Conservation (phyloP, 2,329 filamentous ascomycete genomes). For the Aspergillus fijiensis region DNA sequence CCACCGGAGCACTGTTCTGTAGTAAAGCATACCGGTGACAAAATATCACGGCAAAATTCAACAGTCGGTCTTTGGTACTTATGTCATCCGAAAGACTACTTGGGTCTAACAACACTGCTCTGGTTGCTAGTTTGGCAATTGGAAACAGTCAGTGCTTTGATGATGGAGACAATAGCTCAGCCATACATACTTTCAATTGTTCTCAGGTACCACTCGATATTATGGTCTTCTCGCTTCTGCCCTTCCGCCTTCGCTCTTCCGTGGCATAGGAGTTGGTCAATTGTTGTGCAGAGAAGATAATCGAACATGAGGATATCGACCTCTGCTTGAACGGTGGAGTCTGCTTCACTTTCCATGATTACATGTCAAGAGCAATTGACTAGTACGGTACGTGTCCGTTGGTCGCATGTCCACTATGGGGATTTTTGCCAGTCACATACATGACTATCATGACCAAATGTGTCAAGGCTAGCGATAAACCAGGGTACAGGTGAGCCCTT, state of each 20-base stretch:
- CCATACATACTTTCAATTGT: conserved; percentile 30
- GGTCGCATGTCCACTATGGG: background rate
- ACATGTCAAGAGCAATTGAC: background rate
- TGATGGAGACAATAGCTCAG: background rate
- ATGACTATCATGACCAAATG: too few species aligned
- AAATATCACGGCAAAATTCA: conserved; percentile 50
- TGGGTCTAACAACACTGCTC: conserved; percentile 43
- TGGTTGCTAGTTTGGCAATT: conserved; percentile 38
- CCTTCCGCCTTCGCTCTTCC: conserved; percentile 11
- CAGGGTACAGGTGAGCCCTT: too few species aligned
- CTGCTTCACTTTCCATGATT: conserved; percentile 24
- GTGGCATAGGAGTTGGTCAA: conserved; percentile 43
- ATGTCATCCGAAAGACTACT: conserved; percentile 42
- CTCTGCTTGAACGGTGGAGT: conserved; percentile 43
- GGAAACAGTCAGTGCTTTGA: background rate
- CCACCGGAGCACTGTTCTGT: conserved; percentile 19
- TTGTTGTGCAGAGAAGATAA: conserved; percentile 52
- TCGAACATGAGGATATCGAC: conserved; percentile 59
- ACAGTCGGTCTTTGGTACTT: conserved; percentile 49
- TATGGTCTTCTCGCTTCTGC: conserved; percentile 10
- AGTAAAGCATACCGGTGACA: conserved; percentile 26
- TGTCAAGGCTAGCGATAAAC: too few species aligned
- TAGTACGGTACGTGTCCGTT: background rate
- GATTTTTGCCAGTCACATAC: too few species aligned
- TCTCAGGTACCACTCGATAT: conserved; percentile 24